Evolutionary conservation across 192 early-diverging fungal species (phyloP).

Genomic region (Coemansia furcata): DNA sequence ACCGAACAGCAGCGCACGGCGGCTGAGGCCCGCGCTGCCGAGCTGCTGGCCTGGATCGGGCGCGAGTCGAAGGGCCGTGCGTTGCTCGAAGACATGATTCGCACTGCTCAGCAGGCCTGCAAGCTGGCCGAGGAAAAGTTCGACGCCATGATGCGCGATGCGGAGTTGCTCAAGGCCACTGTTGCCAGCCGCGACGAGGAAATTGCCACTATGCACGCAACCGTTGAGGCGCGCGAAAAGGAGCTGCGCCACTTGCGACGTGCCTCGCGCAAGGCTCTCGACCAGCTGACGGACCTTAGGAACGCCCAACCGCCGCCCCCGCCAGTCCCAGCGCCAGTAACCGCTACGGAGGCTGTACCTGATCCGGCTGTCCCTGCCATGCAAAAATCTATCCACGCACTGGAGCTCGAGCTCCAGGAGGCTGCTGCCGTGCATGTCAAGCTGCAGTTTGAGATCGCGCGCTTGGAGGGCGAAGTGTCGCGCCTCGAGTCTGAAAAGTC

Average conservation of each 20-base stretch:
- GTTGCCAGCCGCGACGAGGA: constrained; percentile 26
- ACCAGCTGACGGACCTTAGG: constrained; percentile 49
- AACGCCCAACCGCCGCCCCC: neutral
- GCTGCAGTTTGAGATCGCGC: constrained; percentile 49
- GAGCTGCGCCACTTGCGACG: constrained; percentile 49
- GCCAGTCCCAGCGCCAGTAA: neutral
- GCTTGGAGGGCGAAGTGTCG: constrained; percentile 50
- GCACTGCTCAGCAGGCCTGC: constrained; percentile 53
- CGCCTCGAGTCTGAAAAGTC: constrained; percentile 45
- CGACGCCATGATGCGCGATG: constrained; percentile 25
- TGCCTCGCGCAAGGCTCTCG: constrained; percentile 50
- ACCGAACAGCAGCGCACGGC: constrained; percentile 24
- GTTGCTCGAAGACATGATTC: constrained; percentile 52
- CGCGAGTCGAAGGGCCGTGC: constrained; percentile 55
- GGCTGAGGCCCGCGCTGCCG: constrained; percentile 42
- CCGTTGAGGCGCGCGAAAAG: constrained; percentile 44
- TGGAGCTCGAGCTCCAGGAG: constrained; percentile 44
- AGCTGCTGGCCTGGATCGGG: constrained; percentile 52
- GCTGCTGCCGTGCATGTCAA: constrained; percentile 47
- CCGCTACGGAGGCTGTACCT: neutral
- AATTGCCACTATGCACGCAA: constrained; percentile 20
- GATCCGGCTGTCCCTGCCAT: constrained; percentile 4
- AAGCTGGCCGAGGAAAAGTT: constrained; percentile 47
- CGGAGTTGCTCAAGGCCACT: constrained; percentile 11
- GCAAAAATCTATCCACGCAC: neutral